Conservation (phyloP, 2,329 filamentous ascomycete species). For the Bertia moriformis region DNA sequence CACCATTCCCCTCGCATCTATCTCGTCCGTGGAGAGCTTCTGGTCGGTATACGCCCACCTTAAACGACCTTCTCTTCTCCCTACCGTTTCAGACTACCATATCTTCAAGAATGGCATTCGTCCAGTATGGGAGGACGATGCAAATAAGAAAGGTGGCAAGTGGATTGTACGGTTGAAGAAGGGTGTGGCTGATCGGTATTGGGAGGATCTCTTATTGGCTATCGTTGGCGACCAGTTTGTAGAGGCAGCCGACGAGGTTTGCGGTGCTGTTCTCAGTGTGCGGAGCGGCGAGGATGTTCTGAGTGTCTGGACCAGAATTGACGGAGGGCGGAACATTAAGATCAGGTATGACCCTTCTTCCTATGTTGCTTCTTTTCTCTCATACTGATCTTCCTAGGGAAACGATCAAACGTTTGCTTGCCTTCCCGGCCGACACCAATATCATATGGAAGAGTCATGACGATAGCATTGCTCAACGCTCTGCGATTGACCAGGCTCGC, state of each 20-base stretch:
- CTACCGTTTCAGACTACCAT: slow-evolving; percentile 57
- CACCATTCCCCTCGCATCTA: slow-evolving; percentile 46
- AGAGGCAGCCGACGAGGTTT: slow-evolving; percentile 55
- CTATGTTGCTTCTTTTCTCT: slow-evolving; percentile 2
- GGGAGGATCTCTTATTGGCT: slow-evolving; percentile 55
- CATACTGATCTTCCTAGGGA: slow-evolving; percentile 30
- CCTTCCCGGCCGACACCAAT: slow-evolving; percentile 47
- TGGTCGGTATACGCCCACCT: slow-evolving; percentile 53
- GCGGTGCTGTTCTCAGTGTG: slow-evolving; percentile 53
- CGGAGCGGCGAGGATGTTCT: slow-evolving; percentile 55
- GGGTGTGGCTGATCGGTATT: slow-evolving; percentile 55
- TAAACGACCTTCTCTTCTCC: slow-evolving; percentile 46
- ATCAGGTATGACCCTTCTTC: slow-evolving; percentile 36
- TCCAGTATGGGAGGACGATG: slow-evolving; percentile 59
- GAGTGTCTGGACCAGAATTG: slow-evolving; percentile 59
- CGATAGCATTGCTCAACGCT: slow-evolving; percentile 35
- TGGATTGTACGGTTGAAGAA: slow-evolving; percentile 61
- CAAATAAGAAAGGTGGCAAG: slow-evolving; percentile 55
- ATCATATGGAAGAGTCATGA: slow-evolving; percentile 58
- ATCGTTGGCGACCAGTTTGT: slow-evolving; percentile 55
- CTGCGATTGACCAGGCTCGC: slow-evolving; percentile 6
- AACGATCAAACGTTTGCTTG: slow-evolving; percentile 54
- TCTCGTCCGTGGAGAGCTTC: slow-evolving; percentile 50
- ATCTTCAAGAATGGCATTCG: slow-evolving; percentile 58
- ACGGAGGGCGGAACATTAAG: slow-evolving; percentile 57